These are phyloP conservation scores for Cercospora beticola DNA, from an alignment of 2,329 filamentous ascomycete species.

Conservation along the genomic window DNA sequence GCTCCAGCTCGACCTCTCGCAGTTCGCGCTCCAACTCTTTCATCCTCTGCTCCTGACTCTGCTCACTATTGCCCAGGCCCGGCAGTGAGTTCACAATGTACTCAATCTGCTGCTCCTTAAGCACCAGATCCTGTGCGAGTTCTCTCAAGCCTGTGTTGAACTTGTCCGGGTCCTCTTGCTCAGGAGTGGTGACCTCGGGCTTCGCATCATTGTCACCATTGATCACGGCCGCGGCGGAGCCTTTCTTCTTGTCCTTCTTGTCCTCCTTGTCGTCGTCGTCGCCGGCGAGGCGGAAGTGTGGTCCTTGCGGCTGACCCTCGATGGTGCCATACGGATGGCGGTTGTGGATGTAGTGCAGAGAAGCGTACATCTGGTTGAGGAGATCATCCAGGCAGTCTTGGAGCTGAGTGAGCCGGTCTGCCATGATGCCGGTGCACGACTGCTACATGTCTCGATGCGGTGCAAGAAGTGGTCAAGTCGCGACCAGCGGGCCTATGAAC, in stretches of 20 bases:
- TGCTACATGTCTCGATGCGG: neutral
- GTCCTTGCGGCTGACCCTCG: conserved; percentile 41
- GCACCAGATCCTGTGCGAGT: conserved; percentile 71
- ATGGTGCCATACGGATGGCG: conserved; percentile 46
- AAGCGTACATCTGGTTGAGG: conserved; percentile 50
- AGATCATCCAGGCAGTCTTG: conserved; percentile 80
- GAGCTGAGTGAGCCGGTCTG: conserved; percentile 74
- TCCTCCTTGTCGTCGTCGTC: conserved; percentile 11
- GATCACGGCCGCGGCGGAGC: conserved; percentile 6
- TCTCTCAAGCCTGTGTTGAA: conserved; percentile 69
- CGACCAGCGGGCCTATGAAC: neutral
- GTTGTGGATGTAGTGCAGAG: conserved; percentile 46
- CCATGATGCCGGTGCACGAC: conserved; percentile 26
- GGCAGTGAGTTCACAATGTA: conserved; percentile 71
- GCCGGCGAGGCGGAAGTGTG: conserved; percentile 17
- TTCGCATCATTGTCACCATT: conserved; percentile 20
- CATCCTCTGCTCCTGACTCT: conserved; percentile 67
- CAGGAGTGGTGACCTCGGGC: conserved; percentile 46
- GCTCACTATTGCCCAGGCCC: conserved; percentile 74
- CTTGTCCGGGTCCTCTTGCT: conserved; percentile 61
- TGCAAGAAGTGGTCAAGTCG: neutral
- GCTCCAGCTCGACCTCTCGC: conserved; percentile 44
- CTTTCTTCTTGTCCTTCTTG: conserved; percentile 10
- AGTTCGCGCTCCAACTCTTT: conserved; percentile 46
- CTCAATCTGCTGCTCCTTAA: conserved; percentile 83